Evolutionary conservation across 2,329 filamentous ascomycete species (phyloP), one percentile per base, ranked within the genome.

Genomic region (Alternaria dauci): DNA sequence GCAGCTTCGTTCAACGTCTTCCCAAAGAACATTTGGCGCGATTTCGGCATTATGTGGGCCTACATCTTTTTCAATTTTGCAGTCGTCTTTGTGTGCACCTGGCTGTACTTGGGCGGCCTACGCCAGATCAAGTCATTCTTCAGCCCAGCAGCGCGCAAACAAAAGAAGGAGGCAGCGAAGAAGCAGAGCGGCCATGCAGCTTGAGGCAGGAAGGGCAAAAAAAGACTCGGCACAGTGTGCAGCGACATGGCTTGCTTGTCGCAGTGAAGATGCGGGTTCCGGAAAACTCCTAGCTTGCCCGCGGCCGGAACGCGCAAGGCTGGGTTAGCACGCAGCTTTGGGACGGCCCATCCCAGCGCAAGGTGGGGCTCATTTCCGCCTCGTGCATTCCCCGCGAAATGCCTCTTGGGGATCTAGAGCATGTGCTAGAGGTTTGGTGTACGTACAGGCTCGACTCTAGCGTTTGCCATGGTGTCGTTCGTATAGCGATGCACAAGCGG

Each of bases 1-100:
- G 76, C 72, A 14, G 74, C 73, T 0, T 79, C 81, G 1, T 88
- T 91, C 71, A 89, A 88, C 66, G 82, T 90, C 8, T 86, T 82
- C 51, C 87, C 89, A 47, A 74, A 74, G 1, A 76, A 90, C 52
- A 87, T 88, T 47, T 91, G 89, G 89, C 78, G 88, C 11, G 80
- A 90, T 59, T 91, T 89, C 76, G 84, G 88, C 34, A 70, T 70
- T 23, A 68, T 71, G 74, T 74, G 71, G 72, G 87, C 81, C 0
- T 91, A 86, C 68, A 86, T 89, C 20, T 72, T 84, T 1, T 91
- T 91, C 71, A 91, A 92, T 63, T 91, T 88, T 58, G 65, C 75
- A 0, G 74, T 83, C 0, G 82, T 87, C 8, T 87, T 85, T 60
- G 36, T 80, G 9, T 82, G 83, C 64, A 85, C 83, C 0, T 87